Percentiles rank a stretch among this genome's conserved stretches.
These are phyloP conservation scores for Lactifluus volemus DNA, from an alignment of 768 basidiomycete genomes.

Conservation along the genomic window DNA sequence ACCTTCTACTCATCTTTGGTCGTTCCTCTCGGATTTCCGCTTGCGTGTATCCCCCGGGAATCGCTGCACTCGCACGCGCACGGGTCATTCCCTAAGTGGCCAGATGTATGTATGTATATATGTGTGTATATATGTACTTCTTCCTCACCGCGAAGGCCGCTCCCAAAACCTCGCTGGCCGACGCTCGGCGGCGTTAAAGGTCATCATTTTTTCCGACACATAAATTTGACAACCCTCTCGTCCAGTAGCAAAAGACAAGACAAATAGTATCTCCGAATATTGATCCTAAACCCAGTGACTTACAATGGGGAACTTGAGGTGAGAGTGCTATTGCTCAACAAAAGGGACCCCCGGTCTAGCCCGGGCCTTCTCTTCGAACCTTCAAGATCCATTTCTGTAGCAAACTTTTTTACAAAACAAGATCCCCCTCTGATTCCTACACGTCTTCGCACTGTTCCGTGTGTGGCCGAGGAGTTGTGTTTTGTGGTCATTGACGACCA, in stretches of 20 bases:
- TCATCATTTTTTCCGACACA: not conserved
- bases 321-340: not conserved
- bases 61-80: not conserved
- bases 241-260: conserved; percentile 10
- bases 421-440: not conserved
- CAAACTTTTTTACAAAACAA: not conserved
- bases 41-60: not conserved
- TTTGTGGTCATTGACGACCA: conserved; percentile 13
- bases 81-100: conserved; percentile 1
- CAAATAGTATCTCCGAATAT: conserved; percentile 1
- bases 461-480: conserved; percentile 8
- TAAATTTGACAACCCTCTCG: not conserved
- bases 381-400: not conserved
- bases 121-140: not conserved
- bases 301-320: conserved; percentile 1
- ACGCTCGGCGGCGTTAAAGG: conserved; percentile 1
- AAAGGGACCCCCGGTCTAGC: not conserved
- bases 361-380: not conserved
- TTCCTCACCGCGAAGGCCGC: not conserved
- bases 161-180: not conserved
- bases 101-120: not conserved
- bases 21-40: not conserved
- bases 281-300: not conserved
- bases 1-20: not conserved
- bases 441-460: conserved; percentile 12